Percentiles rank a stretch among this genome's conserved stretches.
These are phyloP conservation scores for Tirmania nivea DNA, from an alignment of 495 filamentous ascomycete species.

Conservation along the genomic window DNA sequence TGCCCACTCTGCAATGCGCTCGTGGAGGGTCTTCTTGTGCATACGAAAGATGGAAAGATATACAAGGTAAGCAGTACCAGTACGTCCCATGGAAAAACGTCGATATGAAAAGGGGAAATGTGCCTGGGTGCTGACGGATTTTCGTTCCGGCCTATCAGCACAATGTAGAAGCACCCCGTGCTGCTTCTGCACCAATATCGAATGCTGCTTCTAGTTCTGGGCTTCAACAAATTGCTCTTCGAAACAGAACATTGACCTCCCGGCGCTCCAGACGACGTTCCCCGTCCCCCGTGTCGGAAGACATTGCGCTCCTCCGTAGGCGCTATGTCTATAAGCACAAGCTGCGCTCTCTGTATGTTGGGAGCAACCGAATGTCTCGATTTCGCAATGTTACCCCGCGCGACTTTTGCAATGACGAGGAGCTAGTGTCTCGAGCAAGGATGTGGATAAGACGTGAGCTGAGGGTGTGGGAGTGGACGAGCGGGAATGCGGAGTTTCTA, in stretches of 20 bases:
- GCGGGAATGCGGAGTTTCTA: slow-evolving; percentile 59
- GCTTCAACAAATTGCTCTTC: neutral
- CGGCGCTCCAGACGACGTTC: slow-evolving; percentile 5
- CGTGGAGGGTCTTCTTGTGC: slow-evolving; percentile 5
- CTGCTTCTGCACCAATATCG: neutral
- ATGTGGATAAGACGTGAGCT: slow-evolving; percentile 78
- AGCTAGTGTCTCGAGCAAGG: slow-evolving; percentile 60
- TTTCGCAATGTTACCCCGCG: slow-evolving; percentile 56
- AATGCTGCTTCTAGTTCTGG: neutral
- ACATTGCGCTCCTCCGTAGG: slow-evolving; percentile 43
- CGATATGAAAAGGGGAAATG: slow-evolving; percentile 3
- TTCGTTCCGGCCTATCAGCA: neutral
- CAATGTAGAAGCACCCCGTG: neutral
- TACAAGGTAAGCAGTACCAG: neutral
- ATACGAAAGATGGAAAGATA: slow-evolving; percentile 15
- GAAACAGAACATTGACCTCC: slow-evolving; percentile 1
- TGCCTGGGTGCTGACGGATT: neutral
- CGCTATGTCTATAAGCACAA: slow-evolving; percentile 54
- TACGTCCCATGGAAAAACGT: no score
- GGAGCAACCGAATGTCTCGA: slow-evolving; percentile 56
- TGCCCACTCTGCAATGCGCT: slow-evolving; percentile 38
- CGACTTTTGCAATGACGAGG: slow-evolving; percentile 37
- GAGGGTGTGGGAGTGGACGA: slow-evolving; percentile 61
- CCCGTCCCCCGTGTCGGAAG: slow-evolving; percentile 16
- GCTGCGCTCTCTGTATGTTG: slow-evolving; percentile 66